Conservation (phyloP, 345 rosid species). For the Zanthoxylum bungeanum region DNA sequence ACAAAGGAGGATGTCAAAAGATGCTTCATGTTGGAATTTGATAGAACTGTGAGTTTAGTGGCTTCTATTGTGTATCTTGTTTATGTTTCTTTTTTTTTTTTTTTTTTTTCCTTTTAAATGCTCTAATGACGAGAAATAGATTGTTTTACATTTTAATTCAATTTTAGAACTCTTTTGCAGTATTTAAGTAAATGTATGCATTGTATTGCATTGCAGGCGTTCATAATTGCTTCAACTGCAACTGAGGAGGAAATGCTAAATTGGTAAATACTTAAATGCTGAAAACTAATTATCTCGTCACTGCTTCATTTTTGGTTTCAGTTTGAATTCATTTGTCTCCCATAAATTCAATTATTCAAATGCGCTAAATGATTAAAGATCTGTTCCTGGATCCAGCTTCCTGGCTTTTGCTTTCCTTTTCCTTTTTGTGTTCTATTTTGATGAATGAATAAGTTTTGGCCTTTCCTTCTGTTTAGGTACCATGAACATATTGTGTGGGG, state of each 20-base stretch:
- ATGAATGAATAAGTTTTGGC: neutral
- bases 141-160: constrained; percentile 3
- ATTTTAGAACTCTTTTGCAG: constrained; percentile 1
- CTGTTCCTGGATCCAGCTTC: neutral
- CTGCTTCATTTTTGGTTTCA: constrained; percentile 1
- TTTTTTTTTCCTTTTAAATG: neutral
- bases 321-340: neutral
- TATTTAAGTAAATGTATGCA: neutral
- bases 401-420: neutral
- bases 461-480: constrained; percentile 52
- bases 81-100: neutral
- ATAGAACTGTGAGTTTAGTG: constrained; percentile 70
- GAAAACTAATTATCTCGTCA: neutral
- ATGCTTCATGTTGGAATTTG: constrained; percentile 97
- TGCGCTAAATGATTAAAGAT: neutral
- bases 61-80: constrained; percentile 10
- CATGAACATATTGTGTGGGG: constrained; percentile 89
- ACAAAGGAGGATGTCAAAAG: constrained; percentile 95
- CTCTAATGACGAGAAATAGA: neutral
- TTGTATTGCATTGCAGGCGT: constrained; percentile 61
- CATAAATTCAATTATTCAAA: constrained; percentile 2
- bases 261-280: constrained; percentile 52
- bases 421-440: neutral
- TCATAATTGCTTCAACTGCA: constrained; percentile 93
- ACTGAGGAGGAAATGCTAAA: constrained; percentile 89